These are phyloP conservation scores for Leccinum arenicola DNA, from an alignment of 768 basidiomycete genomes.

Conservation along the genomic window DNA sequence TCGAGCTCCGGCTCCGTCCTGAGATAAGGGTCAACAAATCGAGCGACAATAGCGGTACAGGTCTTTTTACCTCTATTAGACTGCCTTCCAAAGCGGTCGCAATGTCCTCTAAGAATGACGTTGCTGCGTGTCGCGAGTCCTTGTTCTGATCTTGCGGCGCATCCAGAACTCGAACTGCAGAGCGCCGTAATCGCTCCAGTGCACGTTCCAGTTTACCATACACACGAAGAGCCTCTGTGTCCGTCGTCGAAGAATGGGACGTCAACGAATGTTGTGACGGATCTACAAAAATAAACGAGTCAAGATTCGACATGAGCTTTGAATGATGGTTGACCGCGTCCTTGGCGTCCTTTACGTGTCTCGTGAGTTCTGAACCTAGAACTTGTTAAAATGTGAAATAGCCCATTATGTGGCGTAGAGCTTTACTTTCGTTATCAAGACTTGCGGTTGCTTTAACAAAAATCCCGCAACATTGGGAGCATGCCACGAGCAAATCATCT, in stretches of 20 bases:
- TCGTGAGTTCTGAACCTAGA: constrained; percentile 17
- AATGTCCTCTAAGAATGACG: constrained; percentile 38
- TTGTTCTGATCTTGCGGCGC: constrained; percentile 9
- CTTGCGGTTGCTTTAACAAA: constrained; percentile 46
- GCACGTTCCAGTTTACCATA: constrained; percentile 57
- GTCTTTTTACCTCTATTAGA: constrained; percentile 17
- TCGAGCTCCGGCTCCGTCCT: constrained; percentile 5
- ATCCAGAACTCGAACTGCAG: constrained; percentile 49
- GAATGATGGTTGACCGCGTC: constrained; percentile 22
- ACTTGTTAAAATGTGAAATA: background rate
- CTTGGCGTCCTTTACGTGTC: constrained; percentile 19
- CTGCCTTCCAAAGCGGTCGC: constrained; percentile 31
- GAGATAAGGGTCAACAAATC: background rate
- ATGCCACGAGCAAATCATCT: constrained; percentile 31
- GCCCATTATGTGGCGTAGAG: too few relatives aligned
- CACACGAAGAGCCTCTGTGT: constrained; percentile 31
- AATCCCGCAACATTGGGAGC: constrained; percentile 39
- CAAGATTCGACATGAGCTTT: constrained; percentile 12
- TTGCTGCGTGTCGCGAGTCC: constrained; percentile 12
- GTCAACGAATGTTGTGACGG: background rate
- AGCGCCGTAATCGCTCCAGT: constrained; percentile 56
- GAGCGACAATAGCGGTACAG: background rate
- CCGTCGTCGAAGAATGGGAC: background rate
- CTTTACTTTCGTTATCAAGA: constrained; percentile 22
- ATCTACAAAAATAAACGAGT: constrained; percentile 3